Evolutionary conservation across 2,329 filamentous ascomycete species (phyloP), one percentile per base, ranked within the genome.

Genomic region (Diaporthe ilicicola): DNA sequence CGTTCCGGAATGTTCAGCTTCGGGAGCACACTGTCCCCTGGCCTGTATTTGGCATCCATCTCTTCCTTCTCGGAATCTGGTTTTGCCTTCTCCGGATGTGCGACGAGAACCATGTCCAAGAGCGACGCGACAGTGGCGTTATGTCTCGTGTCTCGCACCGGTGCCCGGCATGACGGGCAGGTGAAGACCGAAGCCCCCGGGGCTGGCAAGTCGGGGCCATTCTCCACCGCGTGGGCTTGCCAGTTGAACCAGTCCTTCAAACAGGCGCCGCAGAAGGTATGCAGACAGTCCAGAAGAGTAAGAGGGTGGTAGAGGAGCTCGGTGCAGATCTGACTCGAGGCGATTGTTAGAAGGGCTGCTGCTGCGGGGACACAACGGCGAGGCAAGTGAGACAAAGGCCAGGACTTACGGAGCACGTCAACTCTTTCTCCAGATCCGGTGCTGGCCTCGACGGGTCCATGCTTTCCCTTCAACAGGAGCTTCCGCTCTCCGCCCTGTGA

Each of bases 231-330:
- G 37, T 86, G 84, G 46, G 91, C 91, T 80, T 97, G 94, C 81
- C 91, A 96, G 74, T 86, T 85, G 80, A 98, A 99, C 96, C 96
- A 99, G 84, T 97, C 94, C 81, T 97, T 97, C 71, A 98, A 82
- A 79, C 96, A 99, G 48, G 93, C 93, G 74, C 95, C 96, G 84
- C 96, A 99, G 82, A 97, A 99, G 55, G 95, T 98, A 83, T 97
- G 94, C 54, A 97, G 89, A 80, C 94, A 97, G 84, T 97, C 94
- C 81, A 97, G 93, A 62, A 97, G 90, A 34, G 94, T 97, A 74
- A 97, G 88, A 42, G 95, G 94, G 81, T 97, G 93, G 83, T 94
- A 97, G 74, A 97, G 90, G 74, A 97, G 89, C 81, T 98, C 96
- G 76, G 95, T 97, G 86, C 96, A 99, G 78, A 99, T 99, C 95